These are phyloP conservation scores for Starmera pachycereana DNA, from an alignment of 805 yeast genomes.

Conservation along the genomic window DNA sequence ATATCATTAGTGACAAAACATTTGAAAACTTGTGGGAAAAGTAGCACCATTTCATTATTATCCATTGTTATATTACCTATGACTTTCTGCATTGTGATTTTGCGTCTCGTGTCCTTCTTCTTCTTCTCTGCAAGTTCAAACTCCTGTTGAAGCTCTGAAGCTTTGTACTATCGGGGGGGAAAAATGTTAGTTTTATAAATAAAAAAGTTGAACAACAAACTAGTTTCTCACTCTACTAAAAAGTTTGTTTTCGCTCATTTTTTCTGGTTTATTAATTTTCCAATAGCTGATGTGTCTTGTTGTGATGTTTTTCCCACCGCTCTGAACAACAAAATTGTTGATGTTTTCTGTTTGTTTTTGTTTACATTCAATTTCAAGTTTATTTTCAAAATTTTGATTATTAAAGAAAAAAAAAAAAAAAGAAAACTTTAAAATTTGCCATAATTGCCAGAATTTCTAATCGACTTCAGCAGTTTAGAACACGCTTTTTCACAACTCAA, in stretches of 20 bases:
- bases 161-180: conserved; percentile 5
- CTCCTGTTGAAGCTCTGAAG: conserved; percentile 23
- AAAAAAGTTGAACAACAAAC: too few species aligned
- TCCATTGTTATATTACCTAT: conserved; percentile 80
- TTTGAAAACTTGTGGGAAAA: conserved; percentile 53
- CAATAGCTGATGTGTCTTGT: too few species aligned
- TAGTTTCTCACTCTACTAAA: conserved; percentile 18
- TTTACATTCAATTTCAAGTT: too few species aligned
- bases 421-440: too few species aligned
- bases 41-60: conserved; percentile 58
- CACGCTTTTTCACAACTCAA: too few species aligned
- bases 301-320: too few species aligned
- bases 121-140: conserved; percentile 26
- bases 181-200: conserved; percentile 2
- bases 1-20: conserved; percentile 50
- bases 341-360: too few species aligned
- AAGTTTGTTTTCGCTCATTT: conserved; percentile 15
- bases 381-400: too few species aligned
- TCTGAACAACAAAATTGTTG: too few species aligned
- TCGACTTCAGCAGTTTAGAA: too few species aligned
- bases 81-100: conserved; percentile 53
- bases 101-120: conserved; percentile 28
- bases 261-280: not conserved
- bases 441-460: too few species aligned
- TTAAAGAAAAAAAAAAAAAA: too few species aligned